Conservation (phyloP, 2,329 filamentous ascomycete species). For the Phoma sp. region DNA sequence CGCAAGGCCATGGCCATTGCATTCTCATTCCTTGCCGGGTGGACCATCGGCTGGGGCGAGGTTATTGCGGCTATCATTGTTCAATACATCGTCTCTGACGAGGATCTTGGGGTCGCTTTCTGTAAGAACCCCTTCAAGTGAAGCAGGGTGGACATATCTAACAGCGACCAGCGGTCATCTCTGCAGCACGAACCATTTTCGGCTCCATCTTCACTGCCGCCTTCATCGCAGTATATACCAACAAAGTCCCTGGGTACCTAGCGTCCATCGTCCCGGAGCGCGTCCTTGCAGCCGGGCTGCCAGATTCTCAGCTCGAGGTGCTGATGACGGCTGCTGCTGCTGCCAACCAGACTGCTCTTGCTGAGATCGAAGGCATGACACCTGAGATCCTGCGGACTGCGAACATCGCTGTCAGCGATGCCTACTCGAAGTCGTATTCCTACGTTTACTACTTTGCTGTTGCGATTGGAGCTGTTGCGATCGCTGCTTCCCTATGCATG, state of each 20-base stretch:
- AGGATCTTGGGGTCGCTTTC: slow-evolving; percentile 23
- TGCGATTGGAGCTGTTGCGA: slow-evolving; percentile 20
- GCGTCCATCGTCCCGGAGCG: slow-evolving; percentile 13
- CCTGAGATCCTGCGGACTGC: slow-evolving; percentile 22
- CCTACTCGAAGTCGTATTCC: slow-evolving; percentile 25
- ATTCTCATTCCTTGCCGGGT: slow-evolving; percentile 19
- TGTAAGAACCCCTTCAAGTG: slow-evolving; percentile 7
- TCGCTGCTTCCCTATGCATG: slow-evolving; percentile 21
- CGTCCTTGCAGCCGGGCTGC: slow-evolving; percentile 23
- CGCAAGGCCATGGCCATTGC: slow-evolving; percentile 18
- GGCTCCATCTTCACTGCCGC: slow-evolving; percentile 24
- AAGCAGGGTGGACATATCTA: not conserved
- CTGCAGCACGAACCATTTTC: slow-evolving; percentile 23
- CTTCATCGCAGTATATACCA: slow-evolving; percentile 31
- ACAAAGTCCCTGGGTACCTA: slow-evolving; percentile 27
- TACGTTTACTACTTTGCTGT: slow-evolving; percentile 32
- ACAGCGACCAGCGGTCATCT: slow-evolving; percentile 15
- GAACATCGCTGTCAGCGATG: slow-evolving; percentile 17
- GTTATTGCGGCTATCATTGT: slow-evolving; percentile 21
- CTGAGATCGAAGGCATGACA: slow-evolving; percentile 13
- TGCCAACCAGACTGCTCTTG: slow-evolving; percentile 17
- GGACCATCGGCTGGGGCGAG: slow-evolving; percentile 26
- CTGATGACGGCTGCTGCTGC: slow-evolving; percentile 22
- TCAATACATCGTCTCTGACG: slow-evolving; percentile 21
- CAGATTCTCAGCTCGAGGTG: slow-evolving; percentile 17